A percentile compares a stretch with the other conserved stretches of the same genome.
phyloP scores from a whole-genome alignment of 1,284 basidiomycete species.

The Leccinum subrobustum region DNA sequence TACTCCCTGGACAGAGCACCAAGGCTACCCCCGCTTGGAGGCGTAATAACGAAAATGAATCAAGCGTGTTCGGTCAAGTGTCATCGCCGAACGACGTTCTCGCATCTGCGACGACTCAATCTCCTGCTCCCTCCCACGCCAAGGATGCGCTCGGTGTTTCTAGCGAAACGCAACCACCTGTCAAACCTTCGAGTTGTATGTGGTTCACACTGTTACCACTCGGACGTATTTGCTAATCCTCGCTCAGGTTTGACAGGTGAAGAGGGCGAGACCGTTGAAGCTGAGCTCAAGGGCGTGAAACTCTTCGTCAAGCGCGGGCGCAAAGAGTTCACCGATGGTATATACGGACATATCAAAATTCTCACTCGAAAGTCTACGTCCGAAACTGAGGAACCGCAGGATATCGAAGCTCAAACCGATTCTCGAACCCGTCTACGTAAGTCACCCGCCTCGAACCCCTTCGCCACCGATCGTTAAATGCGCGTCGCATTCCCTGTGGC shows the following conservation, averaged over 20 bases:
- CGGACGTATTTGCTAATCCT: conserved; percentile 2
- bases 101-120: conserved; percentile 1
- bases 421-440: conserved; percentile 35
- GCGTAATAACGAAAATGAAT: conserved; percentile 5
- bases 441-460: conserved; percentile 24
- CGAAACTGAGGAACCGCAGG: neutral
- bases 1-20: conserved; percentile 12
- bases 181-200: conserved; percentile 12
- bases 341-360: conserved; percentile 59
- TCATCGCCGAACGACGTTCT: conserved; percentile 20
- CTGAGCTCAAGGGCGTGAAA: conserved; percentile 58
- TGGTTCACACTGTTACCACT: neutral
- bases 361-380: conserved; percentile 38
- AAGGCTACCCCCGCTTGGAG: conserved; percentile 29
- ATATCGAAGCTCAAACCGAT: conserved; percentile 4
- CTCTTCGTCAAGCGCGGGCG: conserved; percentile 60
- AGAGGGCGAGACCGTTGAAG: conserved; percentile 53
- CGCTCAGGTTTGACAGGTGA: conserved; percentile 50
- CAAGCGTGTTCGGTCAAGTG: conserved; percentile 11
- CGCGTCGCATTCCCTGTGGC: conserved; percentile 8
- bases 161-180: neutral
- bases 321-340: conserved; percentile 56
- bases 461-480: conserved; percentile 24
- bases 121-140: conserved; percentile 1
- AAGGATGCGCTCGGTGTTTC: neutral